phyloP scores from a whole-genome alignment of 345 rosid genomes.

The Syzygium jambos region DNA sequence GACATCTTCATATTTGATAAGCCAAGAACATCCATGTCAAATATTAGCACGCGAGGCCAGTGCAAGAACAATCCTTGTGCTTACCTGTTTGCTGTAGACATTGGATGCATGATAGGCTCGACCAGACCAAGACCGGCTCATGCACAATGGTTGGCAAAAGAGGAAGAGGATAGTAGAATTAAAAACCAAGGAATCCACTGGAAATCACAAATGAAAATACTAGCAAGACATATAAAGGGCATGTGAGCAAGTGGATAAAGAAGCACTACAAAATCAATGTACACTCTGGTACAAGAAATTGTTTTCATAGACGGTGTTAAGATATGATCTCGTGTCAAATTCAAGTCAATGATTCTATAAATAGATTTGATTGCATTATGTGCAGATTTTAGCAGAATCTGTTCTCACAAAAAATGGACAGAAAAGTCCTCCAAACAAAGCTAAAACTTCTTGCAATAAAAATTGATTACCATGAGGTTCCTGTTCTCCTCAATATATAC shows the following conservation, averaged over 20 bases:
- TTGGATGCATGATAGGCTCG: neutral
- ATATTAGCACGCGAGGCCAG: accelerated
- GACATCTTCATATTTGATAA: neutral
- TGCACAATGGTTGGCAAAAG: neutral
- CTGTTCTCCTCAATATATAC: neutral
- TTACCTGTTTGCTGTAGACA: neutral
- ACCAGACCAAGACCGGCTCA: neutral
- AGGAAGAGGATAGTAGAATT: neutral
- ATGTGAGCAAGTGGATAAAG: neutral
- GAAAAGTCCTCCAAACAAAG: neutral
- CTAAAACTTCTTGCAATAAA: neutral
- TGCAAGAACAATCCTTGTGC: neutral
- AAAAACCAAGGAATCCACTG: neutral
- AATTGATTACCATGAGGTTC: neutral
- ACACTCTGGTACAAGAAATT: neutral
- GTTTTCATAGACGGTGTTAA: neutral
- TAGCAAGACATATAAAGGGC: neutral
- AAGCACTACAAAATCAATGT: neutral
- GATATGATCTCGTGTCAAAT: neutral
- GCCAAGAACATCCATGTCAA: too few relatives aligned
- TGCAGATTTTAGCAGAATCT: neutral
- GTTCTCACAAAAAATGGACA: neutral
- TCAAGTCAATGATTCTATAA: neutral
- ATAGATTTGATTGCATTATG: neutral
- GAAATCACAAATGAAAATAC: neutral